phyloP scores from a whole-genome alignment of 192 early-diverging fungal genomes.

The Podila verticillata region DNA sequence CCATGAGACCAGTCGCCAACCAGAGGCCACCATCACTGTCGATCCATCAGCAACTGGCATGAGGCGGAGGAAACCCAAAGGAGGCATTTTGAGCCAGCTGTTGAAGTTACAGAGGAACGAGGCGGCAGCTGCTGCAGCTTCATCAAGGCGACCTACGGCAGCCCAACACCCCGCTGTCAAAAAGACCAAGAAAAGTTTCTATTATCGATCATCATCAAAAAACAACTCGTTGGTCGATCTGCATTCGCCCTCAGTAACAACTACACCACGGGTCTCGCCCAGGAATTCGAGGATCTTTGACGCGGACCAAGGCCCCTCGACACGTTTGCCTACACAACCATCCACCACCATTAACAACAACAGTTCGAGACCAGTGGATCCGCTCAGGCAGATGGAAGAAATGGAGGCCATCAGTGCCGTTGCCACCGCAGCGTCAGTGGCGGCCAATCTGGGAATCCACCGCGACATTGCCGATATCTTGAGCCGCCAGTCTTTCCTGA shows the following conservation, averaged over 20 bases:
- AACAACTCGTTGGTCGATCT: constrained; percentile 37
- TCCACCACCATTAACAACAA: constrained; percentile 23
- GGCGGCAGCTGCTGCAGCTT: constrained; percentile 24
- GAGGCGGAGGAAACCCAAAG: constrained; percentile 40
- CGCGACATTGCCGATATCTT: constrained; percentile 73
- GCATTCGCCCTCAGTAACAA: constrained; percentile 20
- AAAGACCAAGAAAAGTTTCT: constrained; percentile 37
- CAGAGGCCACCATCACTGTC: not conserved
- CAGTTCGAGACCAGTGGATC: not conserved
- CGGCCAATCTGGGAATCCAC: constrained; percentile 33
- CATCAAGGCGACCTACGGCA: not conserved
- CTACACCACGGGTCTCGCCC: constrained; percentile 31
- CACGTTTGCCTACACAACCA: constrained; percentile 34
- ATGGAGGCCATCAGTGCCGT: constrained; percentile 41
- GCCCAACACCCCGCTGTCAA: constrained; percentile 30
- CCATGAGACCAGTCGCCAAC: constrained; percentile 4
- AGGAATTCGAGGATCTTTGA: constrained; percentile 42
- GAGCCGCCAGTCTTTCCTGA: constrained; percentile 72
- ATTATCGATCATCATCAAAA: constrained; percentile 37
- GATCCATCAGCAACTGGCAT: constrained; percentile 1
- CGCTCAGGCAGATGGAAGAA: constrained; percentile 27
- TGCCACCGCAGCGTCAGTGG: constrained; percentile 17
- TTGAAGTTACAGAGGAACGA: constrained; percentile 35
- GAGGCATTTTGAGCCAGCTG: constrained; percentile 37
- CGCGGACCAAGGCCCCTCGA: constrained; percentile 5